Base-by-base conservation (phyloP, 2,329 filamentous ascomycete genomes). In the Cladosporium sp. region DNA sequence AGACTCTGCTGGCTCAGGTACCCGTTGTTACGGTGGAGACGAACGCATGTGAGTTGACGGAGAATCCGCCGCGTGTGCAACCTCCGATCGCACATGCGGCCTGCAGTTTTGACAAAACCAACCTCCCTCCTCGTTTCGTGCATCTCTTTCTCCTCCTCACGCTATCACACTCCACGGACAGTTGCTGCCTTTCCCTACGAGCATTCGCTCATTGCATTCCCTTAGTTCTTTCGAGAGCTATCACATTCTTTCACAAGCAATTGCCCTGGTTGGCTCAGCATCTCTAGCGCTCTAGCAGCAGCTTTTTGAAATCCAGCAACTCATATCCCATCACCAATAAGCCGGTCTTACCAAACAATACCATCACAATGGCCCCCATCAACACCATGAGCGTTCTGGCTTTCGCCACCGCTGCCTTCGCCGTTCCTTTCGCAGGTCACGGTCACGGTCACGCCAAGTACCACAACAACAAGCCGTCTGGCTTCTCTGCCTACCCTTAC, bases 221-320 rank as follows among this genome's bases (percentile, higher is more conserved):
- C 69, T 74, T 70, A 68, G 63, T 66, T 54, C 47, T 74, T 76
- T 71, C 69, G 70, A 74, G 74, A 73, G 75, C 78, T 73, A 61
- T 71, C 78, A 71, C 72, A 71, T 71, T 77, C 73, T 70, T 74
- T 75, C 70, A 71, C 64, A 64, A 62, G 72, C 72, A 74, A 74
- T 74, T 73, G 79, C 79, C 79, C 79, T 79, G 79, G 79, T 80
- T 73, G 79, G 80, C 80, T 72, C 66, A 66, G 66, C 68, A 72
- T 61, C 64, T 65, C 69, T 47, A 71, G 74, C 76, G 78, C 79
- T 80, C 77, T 72, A 78, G 78, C 71, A 79, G 76, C 77, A 71
- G 74, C 74, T 72, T 68, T 57, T 62, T 63, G 64, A 69, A 28
- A 24, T 24, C 30, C 41, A 49, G 30, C 60, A 68, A 44, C 36